Percentiles rank a stretch among this genome's conserved stretches.
phyloP scores from a whole-genome alignment of 1,284 basidiomycete species.

The Cutaneotrichosporon sp. region DNA sequence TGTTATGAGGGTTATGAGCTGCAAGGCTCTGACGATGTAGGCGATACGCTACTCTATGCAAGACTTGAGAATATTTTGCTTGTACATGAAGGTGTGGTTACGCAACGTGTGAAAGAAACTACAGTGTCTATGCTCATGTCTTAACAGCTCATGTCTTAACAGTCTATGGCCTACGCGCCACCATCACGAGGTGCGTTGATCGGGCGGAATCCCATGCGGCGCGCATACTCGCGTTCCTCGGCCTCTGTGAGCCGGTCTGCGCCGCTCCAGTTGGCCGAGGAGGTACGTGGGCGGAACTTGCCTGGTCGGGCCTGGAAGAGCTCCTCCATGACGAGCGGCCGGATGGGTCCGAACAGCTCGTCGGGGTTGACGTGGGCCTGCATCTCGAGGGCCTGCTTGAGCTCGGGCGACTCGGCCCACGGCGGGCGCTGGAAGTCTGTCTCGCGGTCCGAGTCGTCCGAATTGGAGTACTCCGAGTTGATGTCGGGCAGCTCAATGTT shows the following conservation, averaged over 20 bases:
- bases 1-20: too few species aligned
- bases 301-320: slow-evolving; percentile 57
- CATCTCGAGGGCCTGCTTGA: slow-evolving; percentile 66
- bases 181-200: slow-evolving; percentile 17
- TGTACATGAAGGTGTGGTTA: too few species aligned
- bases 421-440: slow-evolving; percentile 54
- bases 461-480: slow-evolving; percentile 91
- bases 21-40: too few species aligned
- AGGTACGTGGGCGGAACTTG: slow-evolving; percentile 76
- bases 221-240: slow-evolving; percentile 80
- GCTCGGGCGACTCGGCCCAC: slow-evolving; percentile 88
- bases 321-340: slow-evolving; percentile 71
- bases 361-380: slow-evolving; percentile 85
- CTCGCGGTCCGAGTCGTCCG: slow-evolving; percentile 78
- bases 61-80: too few species aligned
- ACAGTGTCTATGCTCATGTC: too few species aligned
- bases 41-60: too few species aligned
- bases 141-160: too few species aligned
- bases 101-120: too few species aligned
- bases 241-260: slow-evolving; percentile 72
- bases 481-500: slow-evolving; percentile 80
- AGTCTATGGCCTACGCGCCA: not conserved
- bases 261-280: slow-evolving; percentile 89
- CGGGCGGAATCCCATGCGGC: slow-evolving; percentile 74
- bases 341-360: slow-evolving; percentile 81